Evolutionary conservation across 176 grass and related monocot genomes (phyloP).

Genomic region (Tillandsia fasciculata): DNA sequence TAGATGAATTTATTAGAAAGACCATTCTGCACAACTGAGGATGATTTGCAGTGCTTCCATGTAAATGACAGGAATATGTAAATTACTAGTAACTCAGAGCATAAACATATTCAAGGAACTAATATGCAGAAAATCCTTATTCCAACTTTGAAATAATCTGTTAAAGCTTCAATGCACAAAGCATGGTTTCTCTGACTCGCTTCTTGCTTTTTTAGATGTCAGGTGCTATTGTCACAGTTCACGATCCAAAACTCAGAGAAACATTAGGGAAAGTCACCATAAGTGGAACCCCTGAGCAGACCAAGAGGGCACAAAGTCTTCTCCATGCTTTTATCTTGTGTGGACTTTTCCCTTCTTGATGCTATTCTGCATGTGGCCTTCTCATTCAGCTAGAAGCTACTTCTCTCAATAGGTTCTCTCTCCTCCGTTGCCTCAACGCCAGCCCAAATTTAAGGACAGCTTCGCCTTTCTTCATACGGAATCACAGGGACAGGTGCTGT

Average conservation of each 20-base stretch:
- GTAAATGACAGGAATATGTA: no score
- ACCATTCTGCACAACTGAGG: no score
- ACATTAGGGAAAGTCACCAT: slow-evolving; percentile 26
- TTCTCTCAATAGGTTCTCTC: not conserved
- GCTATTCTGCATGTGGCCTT: not conserved
- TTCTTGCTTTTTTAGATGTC: slow-evolving; percentile 39
- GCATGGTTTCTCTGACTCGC: not conserved
- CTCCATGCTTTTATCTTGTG: slow-evolving; percentile 62
- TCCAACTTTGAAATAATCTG: not conserved
- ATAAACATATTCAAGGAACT: no score
- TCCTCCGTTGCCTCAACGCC: not conserved
- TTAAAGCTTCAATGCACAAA: not conserved
- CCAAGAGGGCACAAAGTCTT: slow-evolving; percentile 46
- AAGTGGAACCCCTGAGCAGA: slow-evolving; percentile 40
- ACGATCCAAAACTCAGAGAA: slow-evolving; percentile 33
- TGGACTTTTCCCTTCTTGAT: slow-evolving; percentile 36
- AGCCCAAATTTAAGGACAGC: no score
- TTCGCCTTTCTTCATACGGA: no score
- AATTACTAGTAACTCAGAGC: no score
- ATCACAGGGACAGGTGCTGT: no score
- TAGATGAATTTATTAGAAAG: no score
- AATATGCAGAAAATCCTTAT: no score
- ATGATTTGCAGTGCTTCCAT: not conserved
- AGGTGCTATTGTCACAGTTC: slow-evolving; percentile 40
- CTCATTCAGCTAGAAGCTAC: not conserved